phyloP scores from a whole-genome alignment of 768 basidiomycete genomes.

The Pleurotus citrinopileatus region DNA sequence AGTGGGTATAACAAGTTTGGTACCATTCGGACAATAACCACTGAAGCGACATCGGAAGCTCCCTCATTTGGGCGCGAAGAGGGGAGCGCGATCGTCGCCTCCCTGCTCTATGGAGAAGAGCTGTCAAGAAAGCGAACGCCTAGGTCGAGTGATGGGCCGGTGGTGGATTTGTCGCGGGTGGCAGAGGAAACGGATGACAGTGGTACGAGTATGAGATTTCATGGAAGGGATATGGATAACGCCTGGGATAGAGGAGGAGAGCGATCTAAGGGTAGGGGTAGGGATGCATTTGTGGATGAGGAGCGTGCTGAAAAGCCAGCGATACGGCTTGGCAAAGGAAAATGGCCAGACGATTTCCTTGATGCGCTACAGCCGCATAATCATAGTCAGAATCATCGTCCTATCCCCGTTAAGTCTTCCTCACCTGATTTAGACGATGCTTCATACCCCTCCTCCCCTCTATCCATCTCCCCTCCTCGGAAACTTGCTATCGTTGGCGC shows the following conservation, averaged over 20 bases:
- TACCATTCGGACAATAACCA: constrained; percentile 79
- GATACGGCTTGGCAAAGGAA: constrained; percentile 70
- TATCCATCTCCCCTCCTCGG: constrained; percentile 44
- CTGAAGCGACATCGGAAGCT: constrained; percentile 75
- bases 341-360: constrained; percentile 82
- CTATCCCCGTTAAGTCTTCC: constrained; percentile 26
- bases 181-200: constrained; percentile 70
- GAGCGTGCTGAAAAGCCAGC: constrained; percentile 30
- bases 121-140: constrained; percentile 53
- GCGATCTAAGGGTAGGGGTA: constrained; percentile 20
- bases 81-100: constrained; percentile 46
- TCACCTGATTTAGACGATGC: constrained; percentile 22
- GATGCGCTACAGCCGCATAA: constrained; percentile 46
- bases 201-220: constrained; percentile 38
- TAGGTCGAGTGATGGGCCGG: constrained; percentile 50
- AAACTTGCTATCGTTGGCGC: constrained; percentile 56
- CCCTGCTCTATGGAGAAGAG: constrained; percentile 24
- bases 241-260: constrained; percentile 18
- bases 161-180: constrained; percentile 63
- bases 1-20: constrained; percentile 61
- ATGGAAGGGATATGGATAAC: constrained; percentile 15
- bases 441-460: constrained; percentile 24
- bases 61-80: constrained; percentile 68
- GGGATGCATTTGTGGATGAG: constrained; percentile 18
- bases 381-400: constrained; percentile 19